Evolutionary conservation across 2,329 filamentous ascomycete species (phyloP).

Genomic region (Fusarium mundagurra): DNA sequence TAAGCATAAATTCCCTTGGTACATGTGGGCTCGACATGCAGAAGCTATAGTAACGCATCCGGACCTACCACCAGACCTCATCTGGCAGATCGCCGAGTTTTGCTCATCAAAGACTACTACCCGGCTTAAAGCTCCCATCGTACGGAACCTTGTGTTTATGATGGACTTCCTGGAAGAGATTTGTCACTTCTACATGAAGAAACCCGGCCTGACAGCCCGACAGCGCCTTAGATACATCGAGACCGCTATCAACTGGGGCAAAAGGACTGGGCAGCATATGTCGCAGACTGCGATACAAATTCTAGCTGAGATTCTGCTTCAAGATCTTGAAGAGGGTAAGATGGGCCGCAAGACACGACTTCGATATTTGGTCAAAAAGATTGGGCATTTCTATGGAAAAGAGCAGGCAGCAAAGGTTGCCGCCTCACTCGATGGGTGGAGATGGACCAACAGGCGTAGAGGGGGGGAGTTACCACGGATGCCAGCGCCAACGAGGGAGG

Average conservation of each 20-base stretch:
- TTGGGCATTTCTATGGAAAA: constrained; percentile 40
- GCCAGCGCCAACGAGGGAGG: not conserved
- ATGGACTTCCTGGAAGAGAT: constrained; percentile 46
- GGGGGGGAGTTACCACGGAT: not conserved
- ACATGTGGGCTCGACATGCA: constrained; percentile 46
- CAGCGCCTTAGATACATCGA: constrained; percentile 46
- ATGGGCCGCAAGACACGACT: constrained; percentile 46
- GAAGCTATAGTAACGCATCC: constrained; percentile 48
- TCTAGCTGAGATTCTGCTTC: constrained; percentile 42
- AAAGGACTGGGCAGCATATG: constrained; percentile 35
- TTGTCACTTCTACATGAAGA: constrained; percentile 44
- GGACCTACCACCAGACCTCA: constrained; percentile 27
- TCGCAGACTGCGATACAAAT: constrained; percentile 42
- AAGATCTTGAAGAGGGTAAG: constrained; percentile 49
- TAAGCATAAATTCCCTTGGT: constrained; percentile 46
- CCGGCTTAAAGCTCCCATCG: not conserved
- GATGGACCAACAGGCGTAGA: constrained; percentile 29
- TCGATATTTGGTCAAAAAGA: constrained; percentile 45
- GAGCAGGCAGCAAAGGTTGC: constrained; percentile 27
- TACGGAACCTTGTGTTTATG: constrained; percentile 8
- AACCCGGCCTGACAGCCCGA: constrained; percentile 43
- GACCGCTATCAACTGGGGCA: constrained; percentile 39
- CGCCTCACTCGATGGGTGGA: constrained; percentile 34
- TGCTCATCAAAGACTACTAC: not conserved
- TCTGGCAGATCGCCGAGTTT: constrained; percentile 46